A percentile compares a stretch with the other conserved stretches of the same genome.
phyloP scores from a whole-genome alignment of 2,329 filamentous ascomycete genomes.

The Fusarium subglutinans region DNA sequence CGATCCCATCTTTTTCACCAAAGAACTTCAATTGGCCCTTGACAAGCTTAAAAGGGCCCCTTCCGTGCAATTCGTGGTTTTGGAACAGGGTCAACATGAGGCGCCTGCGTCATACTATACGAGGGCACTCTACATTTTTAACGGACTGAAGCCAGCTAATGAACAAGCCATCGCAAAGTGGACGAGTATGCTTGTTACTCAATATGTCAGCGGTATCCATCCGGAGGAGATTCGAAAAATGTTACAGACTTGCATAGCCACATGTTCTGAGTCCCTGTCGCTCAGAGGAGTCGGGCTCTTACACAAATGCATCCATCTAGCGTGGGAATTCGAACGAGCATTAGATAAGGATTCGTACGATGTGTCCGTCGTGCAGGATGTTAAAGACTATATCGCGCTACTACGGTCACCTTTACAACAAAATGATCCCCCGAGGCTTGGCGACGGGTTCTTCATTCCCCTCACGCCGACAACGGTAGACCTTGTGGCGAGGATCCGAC shows the following conservation, averaged over 20 bases:
- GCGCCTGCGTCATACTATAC: constrained; percentile 59
- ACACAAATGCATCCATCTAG: constrained; percentile 67
- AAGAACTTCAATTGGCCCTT: constrained; percentile 59
- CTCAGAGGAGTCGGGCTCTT: constrained; percentile 56
- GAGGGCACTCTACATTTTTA: constrained; percentile 48
- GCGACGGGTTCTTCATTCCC: constrained; percentile 48
- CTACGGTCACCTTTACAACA: constrained; percentile 53
- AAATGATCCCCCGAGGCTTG: not conserved
- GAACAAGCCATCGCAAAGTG: constrained; percentile 1
- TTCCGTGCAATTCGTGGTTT: constrained; percentile 61
- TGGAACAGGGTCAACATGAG: constrained; percentile 65
- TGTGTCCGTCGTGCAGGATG: constrained; percentile 45
- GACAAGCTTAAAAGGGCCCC: constrained; percentile 62
- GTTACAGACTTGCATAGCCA: constrained; percentile 43
- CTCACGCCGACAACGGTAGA: constrained; percentile 45
- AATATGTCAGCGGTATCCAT: constrained; percentile 64
- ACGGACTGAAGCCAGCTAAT: constrained; percentile 20
- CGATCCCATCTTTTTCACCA: constrained; percentile 62
- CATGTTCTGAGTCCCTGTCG: constrained; percentile 23
- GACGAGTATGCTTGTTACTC: constrained; percentile 45
- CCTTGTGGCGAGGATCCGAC: constrained; percentile 55
- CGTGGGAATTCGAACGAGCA: constrained; percentile 63
- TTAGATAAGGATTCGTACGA: constrained; percentile 59
- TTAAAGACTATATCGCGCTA: constrained; percentile 61
- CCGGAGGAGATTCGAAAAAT: constrained; percentile 56